Percentiles rank a stretch among this genome's conserved stretches.
These are phyloP conservation scores for Phlyctochytrium bullatum DNA, from an alignment of 192 early-diverging fungal genomes.

Conservation along the genomic window DNA sequence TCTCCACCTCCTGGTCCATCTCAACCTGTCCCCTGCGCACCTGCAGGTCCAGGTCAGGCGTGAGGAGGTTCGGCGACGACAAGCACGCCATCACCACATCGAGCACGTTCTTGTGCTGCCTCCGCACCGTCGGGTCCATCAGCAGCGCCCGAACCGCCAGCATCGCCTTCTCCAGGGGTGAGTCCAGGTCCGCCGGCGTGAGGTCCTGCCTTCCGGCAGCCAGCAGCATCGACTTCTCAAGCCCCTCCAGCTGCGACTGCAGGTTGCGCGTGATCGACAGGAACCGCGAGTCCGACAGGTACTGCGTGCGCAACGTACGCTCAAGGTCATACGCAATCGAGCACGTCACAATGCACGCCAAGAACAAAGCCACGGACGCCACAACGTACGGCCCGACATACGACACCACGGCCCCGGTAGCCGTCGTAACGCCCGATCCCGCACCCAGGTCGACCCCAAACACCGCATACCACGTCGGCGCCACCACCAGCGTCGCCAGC, in stretches of 20 bases:
- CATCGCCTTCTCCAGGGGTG: slow-evolving; percentile 56
- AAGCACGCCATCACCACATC: slow-evolving; percentile 48
- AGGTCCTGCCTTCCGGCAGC: slow-evolving; percentile 27
- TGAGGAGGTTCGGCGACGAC: slow-evolving; percentile 45
- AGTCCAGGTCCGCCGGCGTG: slow-evolving; percentile 47
- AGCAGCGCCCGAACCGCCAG: slow-evolving; percentile 40
- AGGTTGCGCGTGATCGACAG: slow-evolving; percentile 45
- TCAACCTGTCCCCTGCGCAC: slow-evolving; percentile 49
- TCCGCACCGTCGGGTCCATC: slow-evolving; percentile 30
- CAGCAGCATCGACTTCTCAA: slow-evolving; percentile 30
- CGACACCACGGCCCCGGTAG: slow-evolving; percentile 8
- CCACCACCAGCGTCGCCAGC: slow-evolving; percentile 29
- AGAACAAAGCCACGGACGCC: slow-evolving; percentile 30
- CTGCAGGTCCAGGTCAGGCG: slow-evolving; percentile 53
- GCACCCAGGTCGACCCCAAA: slow-evolving; percentile 11
- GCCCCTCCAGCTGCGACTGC: slow-evolving; percentile 44
- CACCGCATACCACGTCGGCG: slow-evolving; percentile 40
- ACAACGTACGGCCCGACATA: slow-evolving; percentile 22
- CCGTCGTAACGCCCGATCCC: slow-evolving; percentile 13
- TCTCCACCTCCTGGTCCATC: slow-evolving; percentile 55
- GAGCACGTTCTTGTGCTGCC: slow-evolving; percentile 39
- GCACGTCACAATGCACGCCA: slow-evolving; percentile 38
- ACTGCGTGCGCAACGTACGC: slow-evolving; percentile 43
- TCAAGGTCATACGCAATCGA: slow-evolving; percentile 47
- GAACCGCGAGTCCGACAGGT: slow-evolving; percentile 45